phyloP scores from a whole-genome alignment of 495 filamentous ascomycete species.

The Annulohypoxylon bovei region DNA sequence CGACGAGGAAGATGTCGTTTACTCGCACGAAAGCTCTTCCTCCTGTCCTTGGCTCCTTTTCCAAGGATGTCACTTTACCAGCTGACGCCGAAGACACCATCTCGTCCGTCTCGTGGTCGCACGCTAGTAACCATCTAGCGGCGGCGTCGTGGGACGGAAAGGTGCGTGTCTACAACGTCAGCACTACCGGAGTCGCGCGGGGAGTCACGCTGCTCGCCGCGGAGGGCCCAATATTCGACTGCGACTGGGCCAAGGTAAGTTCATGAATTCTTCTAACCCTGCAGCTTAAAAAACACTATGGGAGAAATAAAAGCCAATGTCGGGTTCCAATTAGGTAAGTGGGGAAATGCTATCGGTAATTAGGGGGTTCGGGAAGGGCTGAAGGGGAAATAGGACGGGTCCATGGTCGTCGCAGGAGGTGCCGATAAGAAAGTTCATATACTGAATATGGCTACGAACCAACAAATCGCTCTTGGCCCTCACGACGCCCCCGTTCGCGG shows the following conservation, averaged over 20 bases:
- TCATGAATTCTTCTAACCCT: conserved; percentile 4
- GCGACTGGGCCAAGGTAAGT: conserved; percentile 83
- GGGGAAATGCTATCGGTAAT: neutral
- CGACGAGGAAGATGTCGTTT: conserved; percentile 9
- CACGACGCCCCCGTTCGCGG: conserved; percentile 84
- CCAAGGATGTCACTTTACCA: conserved; percentile 71
- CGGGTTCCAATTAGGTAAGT: conserved; percentile 16
- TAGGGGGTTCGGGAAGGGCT: conserved; percentile 7
- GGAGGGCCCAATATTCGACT: conserved; percentile 77
- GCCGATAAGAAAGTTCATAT: conserved; percentile 86
- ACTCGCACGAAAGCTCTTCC: conserved; percentile 41
- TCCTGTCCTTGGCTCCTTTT: conserved; percentile 72
- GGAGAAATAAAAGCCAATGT: conserved; percentile 25
- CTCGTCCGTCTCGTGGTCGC: conserved; percentile 81
- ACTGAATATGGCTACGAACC: conserved; percentile 72
- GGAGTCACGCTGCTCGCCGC: conserved; percentile 78
- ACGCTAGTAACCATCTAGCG: conserved; percentile 65
- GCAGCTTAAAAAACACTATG: conserved; percentile 9
- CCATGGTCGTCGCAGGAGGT: conserved; percentile 81
- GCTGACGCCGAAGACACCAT: conserved; percentile 82
- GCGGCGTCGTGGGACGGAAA: conserved; percentile 93
- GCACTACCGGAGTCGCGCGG: conserved; percentile 68
- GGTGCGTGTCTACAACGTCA: conserved; percentile 87
- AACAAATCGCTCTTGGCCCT: conserved; percentile 70
- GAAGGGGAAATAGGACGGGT: conserved; percentile 59